Base-by-base conservation (phyloP, 495 filamentous ascomycete genomes). In the Xylaria telfairii region DNA sequence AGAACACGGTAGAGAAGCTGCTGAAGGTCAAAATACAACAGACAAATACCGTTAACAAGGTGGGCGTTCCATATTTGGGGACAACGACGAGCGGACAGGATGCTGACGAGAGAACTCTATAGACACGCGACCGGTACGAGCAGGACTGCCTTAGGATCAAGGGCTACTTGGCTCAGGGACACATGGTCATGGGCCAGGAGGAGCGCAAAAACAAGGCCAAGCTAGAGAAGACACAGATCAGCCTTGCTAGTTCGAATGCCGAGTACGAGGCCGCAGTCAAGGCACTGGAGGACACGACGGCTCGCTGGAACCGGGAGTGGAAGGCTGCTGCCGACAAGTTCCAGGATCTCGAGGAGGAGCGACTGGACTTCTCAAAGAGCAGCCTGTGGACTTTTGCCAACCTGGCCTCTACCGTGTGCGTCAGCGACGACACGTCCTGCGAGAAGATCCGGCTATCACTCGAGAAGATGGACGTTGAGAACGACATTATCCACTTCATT, bases 181-280 rank as follows among this genome's bases (percentile, higher is more conserved):
- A 99, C 77, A 99, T 99, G 96, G 96, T 99, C 47, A 98, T 98
- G 96, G 96, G 96, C 13, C 96, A 99, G 70, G 96, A 99, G 74
- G 96, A 99, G 81, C 87, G 95, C 46, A 98, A 98, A 83, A 99
- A 99, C 80, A 99, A 99, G 83, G 93, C 95, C 30, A 97, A 96
- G 81, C 88, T 99, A 57, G 96, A 99, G 80, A 99, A 99, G 84
- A 98, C 96, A 7, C 96, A 98, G 79, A 95, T 97, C 73, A 95
- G 96, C 74, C 84, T 98, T 34, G 93, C 95, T 0, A 91, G 87
- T 17, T 93, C 94, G 65, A 97, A 95, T 81, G 88, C 89, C 51
- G 96, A 99, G 71, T 99, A 99, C 77, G 95, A 99, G 78, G 87
- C 88, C 30, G 93, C 96, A 1, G 90, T 98, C 39, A 97, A 98